Conservation (phyloP, 2,329 filamentous ascomycete species). For the Hypocreales sp. region DNA sequence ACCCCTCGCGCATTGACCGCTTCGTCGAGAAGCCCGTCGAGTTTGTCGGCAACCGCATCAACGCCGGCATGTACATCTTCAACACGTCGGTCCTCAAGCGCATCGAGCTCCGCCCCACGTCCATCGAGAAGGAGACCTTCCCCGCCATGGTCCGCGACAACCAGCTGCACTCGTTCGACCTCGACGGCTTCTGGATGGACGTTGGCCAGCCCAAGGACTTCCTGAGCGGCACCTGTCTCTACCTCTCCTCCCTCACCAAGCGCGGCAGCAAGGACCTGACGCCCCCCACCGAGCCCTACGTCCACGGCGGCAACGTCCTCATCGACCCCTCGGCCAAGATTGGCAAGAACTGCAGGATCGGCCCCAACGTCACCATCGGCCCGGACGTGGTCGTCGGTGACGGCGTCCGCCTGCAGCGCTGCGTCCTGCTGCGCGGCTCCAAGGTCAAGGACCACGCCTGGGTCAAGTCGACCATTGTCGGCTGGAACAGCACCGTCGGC, state of each 20-base stretch:
- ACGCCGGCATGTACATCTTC: constrained; percentile 94
- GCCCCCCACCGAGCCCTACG: constrained; percentile 57
- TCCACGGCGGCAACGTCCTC: constrained; percentile 89
- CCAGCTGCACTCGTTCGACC: constrained; percentile 85
- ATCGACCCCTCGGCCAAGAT: constrained; percentile 91
- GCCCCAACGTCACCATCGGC: constrained; percentile 91
- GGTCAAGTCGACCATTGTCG: constrained; percentile 97
- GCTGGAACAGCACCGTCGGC: constrained; percentile 94
- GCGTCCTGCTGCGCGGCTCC: constrained; percentile 73
- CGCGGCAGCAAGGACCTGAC: constrained; percentile 75
- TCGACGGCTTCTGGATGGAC: constrained; percentile 99
- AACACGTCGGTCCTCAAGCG: constrained; percentile 82
- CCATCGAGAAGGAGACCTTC: constrained; percentile 98
- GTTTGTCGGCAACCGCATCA: constrained; percentile 97
- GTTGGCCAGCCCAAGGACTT: constrained; percentile 98
- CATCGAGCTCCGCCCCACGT: constrained; percentile 91
- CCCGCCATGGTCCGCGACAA: constrained; percentile 81
- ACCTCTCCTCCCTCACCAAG: constrained; percentile 85
- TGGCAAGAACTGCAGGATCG: constrained; percentile 95
- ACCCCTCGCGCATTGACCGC: constrained; percentile 84
- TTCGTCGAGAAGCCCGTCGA: constrained; percentile 99
- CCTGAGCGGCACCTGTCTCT: constrained; percentile 87
- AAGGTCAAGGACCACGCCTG: constrained; percentile 98
- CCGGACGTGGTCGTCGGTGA: constrained; percentile 86
- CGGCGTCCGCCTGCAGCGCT: constrained; percentile 85